phyloP scores from a whole-genome alignment of 2,329 filamentous ascomycete genomes.

The Fusarium sp. region DNA sequence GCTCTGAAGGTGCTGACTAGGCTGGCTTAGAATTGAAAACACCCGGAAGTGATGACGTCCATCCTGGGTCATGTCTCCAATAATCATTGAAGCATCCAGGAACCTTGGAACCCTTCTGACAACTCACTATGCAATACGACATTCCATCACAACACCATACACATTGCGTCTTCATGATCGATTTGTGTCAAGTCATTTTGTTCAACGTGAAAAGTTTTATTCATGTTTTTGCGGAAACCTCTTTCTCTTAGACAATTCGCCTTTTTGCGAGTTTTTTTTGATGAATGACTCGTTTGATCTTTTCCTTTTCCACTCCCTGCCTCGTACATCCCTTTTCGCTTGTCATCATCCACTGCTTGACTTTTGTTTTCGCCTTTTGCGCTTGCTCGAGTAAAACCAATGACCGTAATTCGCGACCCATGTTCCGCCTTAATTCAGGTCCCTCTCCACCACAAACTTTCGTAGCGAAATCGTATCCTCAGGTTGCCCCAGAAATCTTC shows the following conservation, averaged over 20 bases:
- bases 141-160: constrained; percentile 15
- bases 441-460: constrained; percentile 8
- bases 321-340: constrained; percentile 17
- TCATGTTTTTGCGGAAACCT: constrained; percentile 46
- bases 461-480: constrained; percentile 35
- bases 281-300: constrained; percentile 34
- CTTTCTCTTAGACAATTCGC: constrained; percentile 41
- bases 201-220: constrained; percentile 41
- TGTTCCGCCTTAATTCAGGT: constrained; percentile 10
- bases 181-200: neutral
- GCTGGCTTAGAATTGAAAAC: neutral
- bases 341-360: constrained; percentile 30
- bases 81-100: constrained; percentile 12
- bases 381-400: constrained; percentile 29
- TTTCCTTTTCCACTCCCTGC: constrained; percentile 19
- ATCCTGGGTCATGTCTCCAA: constrained; percentile 35
- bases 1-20: constrained; percentile 7
- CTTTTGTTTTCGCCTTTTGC: constrained; percentile 40
- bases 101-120: constrained; percentile 31
- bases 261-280: constrained; percentile 48
- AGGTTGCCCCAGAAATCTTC: constrained; percentile 47
- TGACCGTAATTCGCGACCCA: constrained; percentile 22
- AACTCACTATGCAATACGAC: constrained; percentile 25
- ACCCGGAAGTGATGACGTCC: constrained; percentile 27
- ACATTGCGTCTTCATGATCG: constrained; percentile 5